Evolutionary conservation across 2,329 filamentous ascomycete species (phyloP), one percentile per base, ranked within the genome.

Genomic region (Aspergillus uvarum): DNA sequence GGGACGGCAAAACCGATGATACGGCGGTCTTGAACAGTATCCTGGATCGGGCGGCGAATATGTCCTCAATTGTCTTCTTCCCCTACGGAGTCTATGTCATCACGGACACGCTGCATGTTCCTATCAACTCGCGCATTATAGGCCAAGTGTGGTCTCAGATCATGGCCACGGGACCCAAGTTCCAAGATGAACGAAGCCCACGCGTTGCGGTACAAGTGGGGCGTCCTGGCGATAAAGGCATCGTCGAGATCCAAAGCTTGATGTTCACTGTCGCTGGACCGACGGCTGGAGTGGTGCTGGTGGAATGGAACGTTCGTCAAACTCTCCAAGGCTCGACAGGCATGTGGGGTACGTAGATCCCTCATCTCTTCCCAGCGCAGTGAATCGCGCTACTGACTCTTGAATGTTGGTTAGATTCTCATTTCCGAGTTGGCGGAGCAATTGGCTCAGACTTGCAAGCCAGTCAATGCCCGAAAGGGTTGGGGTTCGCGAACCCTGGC

Each of bases 21-120:
- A 64, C 63, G 0, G 44, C 48, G 0, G 49, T 61, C 1, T 53
- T 72, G 2, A 70, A 71, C 32, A 63, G 54, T 31, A 64, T 69
- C 19, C 49, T 71, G 3, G 26, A 42, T 5, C 8, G 26, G 4
- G 64, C 66, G 1, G 67, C 63, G 1, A 66, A 65, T 19, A 51
- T 67, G 31, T 67, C 64, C 4, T 58, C 66, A 67, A 76, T 94
- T 63, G 83, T 91, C 59, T 93, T 87, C 77, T 89, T 94, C 66
- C 89, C 91, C 70, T 87, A 89, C 69, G 90, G 90, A 57, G 84
- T 87, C 53, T 92, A 93, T 73, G 74, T 90, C 57, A 79, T 93
- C 66, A 87, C 84, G 48, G 81, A 85, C 67, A 93, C 90, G 1
- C 79, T 93, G 73, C 83, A 85, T 66, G 82, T 93, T 8, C 90